Evolutionary conservation across 179 eudicot genomes (phyloP).

Genomic region (Silene noctiflora): DNA sequence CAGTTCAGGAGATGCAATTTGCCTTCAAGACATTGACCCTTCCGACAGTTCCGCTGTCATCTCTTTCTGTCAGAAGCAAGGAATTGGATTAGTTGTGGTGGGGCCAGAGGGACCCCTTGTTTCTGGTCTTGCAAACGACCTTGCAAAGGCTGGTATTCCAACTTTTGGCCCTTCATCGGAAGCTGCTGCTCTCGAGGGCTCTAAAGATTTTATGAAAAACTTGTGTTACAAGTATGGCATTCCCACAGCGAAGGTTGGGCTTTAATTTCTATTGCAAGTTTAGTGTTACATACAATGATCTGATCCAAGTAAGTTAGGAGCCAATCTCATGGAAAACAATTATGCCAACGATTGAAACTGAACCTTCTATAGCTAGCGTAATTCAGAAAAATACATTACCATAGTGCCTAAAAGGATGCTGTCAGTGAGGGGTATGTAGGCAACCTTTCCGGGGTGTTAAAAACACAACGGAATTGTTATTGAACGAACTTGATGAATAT

Average conservation of each 20-base stretch:
- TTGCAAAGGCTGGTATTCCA: slow-evolving; percentile 68
- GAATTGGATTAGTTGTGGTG: slow-evolving; percentile 73
- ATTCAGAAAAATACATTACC: too few species aligned
- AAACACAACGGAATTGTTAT: too few species aligned
- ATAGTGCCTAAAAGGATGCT: too few species aligned
- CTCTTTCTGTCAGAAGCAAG: slow-evolving; percentile 59
- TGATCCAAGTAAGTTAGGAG: too few species aligned
- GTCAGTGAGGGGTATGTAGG: too few species aligned
- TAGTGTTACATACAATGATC: too few species aligned
- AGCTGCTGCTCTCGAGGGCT: slow-evolving; percentile 96
- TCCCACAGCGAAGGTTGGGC: slow-evolving; percentile 91
- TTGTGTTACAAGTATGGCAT: slow-evolving; percentile 86
- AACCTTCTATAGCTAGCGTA: too few species aligned
- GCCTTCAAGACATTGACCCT: slow-evolving; percentile 59
- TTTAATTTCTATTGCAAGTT: not conserved
- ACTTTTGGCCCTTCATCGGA: slow-evolving; percentile 92
- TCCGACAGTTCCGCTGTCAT: slow-evolving; percentile 68
- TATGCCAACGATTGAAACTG: too few species aligned
- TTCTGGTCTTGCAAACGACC: slow-evolving; percentile 86
- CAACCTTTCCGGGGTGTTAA: too few species aligned
- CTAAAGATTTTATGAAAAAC: slow-evolving; percentile 89
- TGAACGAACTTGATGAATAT: too few species aligned
- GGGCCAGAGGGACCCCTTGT: slow-evolving; percentile 98
- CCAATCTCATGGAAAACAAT: too few species aligned
- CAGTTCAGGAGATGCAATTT: slow-evolving; percentile 75